Evolutionary conservation across 1,284 basidiomycete species (phyloP), one percentile per base, ranked within the genome.

Genomic region (Tilletiaria anomala): DNA sequence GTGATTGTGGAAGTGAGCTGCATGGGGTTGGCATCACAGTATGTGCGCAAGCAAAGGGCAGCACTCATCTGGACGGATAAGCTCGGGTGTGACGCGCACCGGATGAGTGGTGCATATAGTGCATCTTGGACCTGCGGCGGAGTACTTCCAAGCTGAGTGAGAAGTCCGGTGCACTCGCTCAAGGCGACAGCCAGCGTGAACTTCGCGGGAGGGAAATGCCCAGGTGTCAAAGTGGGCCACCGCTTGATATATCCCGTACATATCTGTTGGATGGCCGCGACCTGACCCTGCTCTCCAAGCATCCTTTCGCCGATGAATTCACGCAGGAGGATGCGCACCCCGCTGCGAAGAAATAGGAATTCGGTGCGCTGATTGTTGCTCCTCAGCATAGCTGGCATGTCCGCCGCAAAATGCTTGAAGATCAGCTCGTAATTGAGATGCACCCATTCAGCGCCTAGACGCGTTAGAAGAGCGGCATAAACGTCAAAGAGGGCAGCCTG

Each of bases 171-270:
- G 15, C 86, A 78, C 67, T 94, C 89, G 37, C 80, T 74, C 11
- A 97, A 72, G 1, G 79, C 80, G 16, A 91, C 73, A 1, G 80
- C 75, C 8, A 96, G 72, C 1, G 83, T 76, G 1, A 77, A 69
- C 17, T 84, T 77, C 42, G 71, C 73, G 0, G 87, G 84, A 0
- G 81, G 76, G 17, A 71, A 71, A 50, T 84, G 79, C 4, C 84
- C 84, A 2, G 86, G 87, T 75, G 93, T 80, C 63, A 91, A 76
- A 1, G 84, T 80, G 0, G 87, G 87, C 86, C 87, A 97, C 45
- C 82, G 76, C 61, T 83, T 85, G 42, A 94, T 72, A 58, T 87
- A 93, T 4, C 74, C 72, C 38, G 73, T 78, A 0, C 82, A 79
- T 36, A 94, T 71, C 51, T 91, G 87, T 53, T 83, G 80, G 21